Evolutionary conservation across 192 early-diverging fungal genomes (phyloP).

Genomic region (Dissophora globulifera): DNA sequence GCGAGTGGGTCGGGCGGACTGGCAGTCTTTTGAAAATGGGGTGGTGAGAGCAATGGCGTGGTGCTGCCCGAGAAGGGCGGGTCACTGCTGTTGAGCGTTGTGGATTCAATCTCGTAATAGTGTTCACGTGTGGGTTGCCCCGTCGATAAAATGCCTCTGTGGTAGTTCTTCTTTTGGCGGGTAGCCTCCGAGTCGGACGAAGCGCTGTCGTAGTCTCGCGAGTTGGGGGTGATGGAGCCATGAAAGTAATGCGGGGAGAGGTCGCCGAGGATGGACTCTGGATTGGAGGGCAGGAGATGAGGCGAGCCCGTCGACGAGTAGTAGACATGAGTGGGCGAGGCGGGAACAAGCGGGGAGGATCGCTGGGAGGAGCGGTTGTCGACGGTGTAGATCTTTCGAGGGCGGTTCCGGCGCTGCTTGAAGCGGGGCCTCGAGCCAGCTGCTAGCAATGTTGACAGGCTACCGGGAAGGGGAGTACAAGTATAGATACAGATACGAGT

Average conservation of each 20-base stretch:
- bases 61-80: slow-evolving; percentile 49
- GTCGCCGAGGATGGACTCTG: slow-evolving; percentile 45
- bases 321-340: slow-evolving; percentile 46
- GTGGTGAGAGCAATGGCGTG: slow-evolving; percentile 32
- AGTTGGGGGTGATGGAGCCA: slow-evolving; percentile 32
- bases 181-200: slow-evolving; percentile 45
- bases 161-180: slow-evolving; percentile 38
- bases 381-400: slow-evolving; percentile 50
- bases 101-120: slow-evolving; percentile 49
- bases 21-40: background rate
- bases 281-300: slow-evolving; percentile 39
- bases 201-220: slow-evolving; percentile 49
- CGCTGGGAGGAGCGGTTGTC: slow-evolving; percentile 38
- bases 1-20: slow-evolving; percentile 20
- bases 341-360: slow-evolving; percentile 44
- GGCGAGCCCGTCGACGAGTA: slow-evolving; percentile 37
- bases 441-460: slow-evolving; percentile 43
- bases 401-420: slow-evolving; percentile 35
- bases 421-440: slow-evolving; percentile 39
- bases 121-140: slow-evolving; percentile 33
- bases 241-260: slow-evolving; percentile 48
- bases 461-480: no score
- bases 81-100: slow-evolving; percentile 45
- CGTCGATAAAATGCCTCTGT: slow-evolving; percentile 35
- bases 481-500: no score